Conservation (phyloP, 1,139 yeast species). For the Debaryomyces udenii region DNA sequence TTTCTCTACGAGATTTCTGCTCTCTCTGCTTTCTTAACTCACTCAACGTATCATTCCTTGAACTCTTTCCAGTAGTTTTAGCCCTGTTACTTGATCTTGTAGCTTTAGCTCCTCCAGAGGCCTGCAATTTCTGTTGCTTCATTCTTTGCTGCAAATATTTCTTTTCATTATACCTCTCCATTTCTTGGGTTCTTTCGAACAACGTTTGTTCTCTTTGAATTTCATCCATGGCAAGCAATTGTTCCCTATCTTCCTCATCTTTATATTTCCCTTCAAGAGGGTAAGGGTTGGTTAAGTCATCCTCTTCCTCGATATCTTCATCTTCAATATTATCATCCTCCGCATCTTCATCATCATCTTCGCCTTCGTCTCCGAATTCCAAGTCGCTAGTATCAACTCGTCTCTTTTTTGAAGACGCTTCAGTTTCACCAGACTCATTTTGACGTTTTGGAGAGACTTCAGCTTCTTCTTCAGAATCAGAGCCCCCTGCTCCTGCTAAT, state of each 20-base stretch:
- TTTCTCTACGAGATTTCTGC: conserved; percentile 49
- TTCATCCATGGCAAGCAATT: conserved; percentile 78
- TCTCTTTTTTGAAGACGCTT: conserved; percentile 28
- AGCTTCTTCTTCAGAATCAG: conserved; percentile 33
- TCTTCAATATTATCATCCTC: conserved; percentile 28
- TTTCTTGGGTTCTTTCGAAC: conserved; percentile 89
- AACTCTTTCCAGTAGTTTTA: conserved; percentile 30
- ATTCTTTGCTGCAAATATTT: conserved; percentile 81
- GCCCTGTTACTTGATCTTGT: conserved; percentile 31
- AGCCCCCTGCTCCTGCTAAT: conserved; percentile 65
- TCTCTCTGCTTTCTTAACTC: conserved; percentile 88
- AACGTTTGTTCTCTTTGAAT: conserved; percentile 87
- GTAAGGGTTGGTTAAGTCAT: conserved; percentile 67
- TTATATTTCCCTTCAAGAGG: conserved; percentile 92
- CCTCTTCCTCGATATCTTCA: conserved; percentile 27
- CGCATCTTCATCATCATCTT: conserved; percentile 44
- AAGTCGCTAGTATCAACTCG: conserved; percentile 13
- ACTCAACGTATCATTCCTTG: conserved; percentile 61
- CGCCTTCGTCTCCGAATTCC: conserved; percentile 33
- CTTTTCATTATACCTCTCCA: conserved; percentile 84
- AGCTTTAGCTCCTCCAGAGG: conserved; percentile 24
- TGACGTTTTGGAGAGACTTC: conserved; percentile 23
- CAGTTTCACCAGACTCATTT: conserved; percentile 17
- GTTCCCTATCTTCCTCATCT: conserved; percentile 74
- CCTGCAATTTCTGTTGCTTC: conserved; percentile 47